These are phyloP conservation scores for Leucocoprinus birnbaumii DNA, from an alignment of 768 basidiomycete species.

Conservation along the genomic window DNA sequence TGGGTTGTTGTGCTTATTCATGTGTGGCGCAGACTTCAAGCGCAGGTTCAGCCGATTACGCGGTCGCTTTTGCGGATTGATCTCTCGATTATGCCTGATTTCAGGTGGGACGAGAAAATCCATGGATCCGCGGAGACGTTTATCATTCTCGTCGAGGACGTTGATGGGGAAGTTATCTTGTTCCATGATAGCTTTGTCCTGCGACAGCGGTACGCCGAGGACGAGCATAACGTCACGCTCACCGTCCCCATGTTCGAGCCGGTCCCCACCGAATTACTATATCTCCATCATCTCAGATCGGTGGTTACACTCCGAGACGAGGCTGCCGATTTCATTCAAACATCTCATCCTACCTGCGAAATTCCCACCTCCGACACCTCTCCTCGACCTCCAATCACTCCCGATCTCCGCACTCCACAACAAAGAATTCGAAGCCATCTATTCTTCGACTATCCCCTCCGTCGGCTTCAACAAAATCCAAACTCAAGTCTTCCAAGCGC, in stretches of 20 bases:
- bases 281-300: slow-evolving; percentile 93
- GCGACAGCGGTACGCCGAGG: slow-evolving; percentile 86
- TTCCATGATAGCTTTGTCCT: slow-evolving; percentile 94
- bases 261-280: slow-evolving; percentile 96
- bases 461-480: slow-evolving; percentile 96
- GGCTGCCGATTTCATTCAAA: slow-evolving; percentile 95
- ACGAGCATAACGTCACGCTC: slow-evolving; percentile 92
- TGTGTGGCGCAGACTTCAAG: slow-evolving; percentile 60
- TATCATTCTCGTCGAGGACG: slow-evolving; percentile 93
- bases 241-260: slow-evolving; percentile 98
- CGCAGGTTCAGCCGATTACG: slow-evolving; percentile 96
- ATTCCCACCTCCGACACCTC: slow-evolving; percentile 89
- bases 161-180: slow-evolving; percentile 94
- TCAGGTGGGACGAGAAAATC: slow-evolving; percentile 95
- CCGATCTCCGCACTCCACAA: slow-evolving; percentile 92
- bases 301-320: slow-evolving; percentile 94
- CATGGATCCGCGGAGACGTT: slow-evolving; percentile 90
- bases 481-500: slow-evolving; percentile 97
- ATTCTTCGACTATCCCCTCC: slow-evolving; percentile 64
- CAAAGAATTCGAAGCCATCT: slow-evolving; percentile 87
- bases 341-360: slow-evolving; percentile 97
- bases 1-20: not conserved
- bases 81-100: slow-evolving; percentile 93
- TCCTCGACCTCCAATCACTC: slow-evolving; percentile 89
- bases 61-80: slow-evolving; percentile 91